Conservation (phyloP, 805 yeast genomes). For the Candida taoyuanica region DNA sequence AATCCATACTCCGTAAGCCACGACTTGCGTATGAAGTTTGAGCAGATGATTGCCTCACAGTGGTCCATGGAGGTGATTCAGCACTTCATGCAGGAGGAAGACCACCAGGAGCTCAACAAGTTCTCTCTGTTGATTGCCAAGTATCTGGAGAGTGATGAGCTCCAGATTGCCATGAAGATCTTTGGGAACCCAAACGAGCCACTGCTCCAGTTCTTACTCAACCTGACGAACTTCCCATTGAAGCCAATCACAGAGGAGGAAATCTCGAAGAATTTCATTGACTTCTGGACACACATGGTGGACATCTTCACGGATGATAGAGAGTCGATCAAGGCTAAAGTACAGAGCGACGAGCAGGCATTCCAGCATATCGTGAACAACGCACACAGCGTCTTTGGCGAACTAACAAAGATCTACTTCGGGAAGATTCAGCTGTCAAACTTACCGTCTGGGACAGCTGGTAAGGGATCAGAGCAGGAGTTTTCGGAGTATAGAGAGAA, state of each 20-base stretch:
- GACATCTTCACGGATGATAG: slow-evolving; percentile 51
- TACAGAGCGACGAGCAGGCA: slow-evolving; percentile 32
- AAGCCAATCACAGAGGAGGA: slow-evolving; percentile 56
- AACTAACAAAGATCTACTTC: slow-evolving; percentile 64
- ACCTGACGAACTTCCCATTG: slow-evolving; percentile 53
- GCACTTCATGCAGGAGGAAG: slow-evolving; percentile 29
- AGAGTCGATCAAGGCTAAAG: slow-evolving; percentile 30
- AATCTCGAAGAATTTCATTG: slow-evolving; percentile 49
- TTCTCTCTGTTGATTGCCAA: slow-evolving; percentile 44
- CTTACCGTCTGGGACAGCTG: slow-evolving; percentile 25
- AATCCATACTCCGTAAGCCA: slow-evolving; percentile 23
- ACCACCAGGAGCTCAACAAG: slow-evolving; percentile 35
- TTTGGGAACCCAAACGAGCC: slow-evolving; percentile 28
- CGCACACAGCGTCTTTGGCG: slow-evolving; percentile 38
- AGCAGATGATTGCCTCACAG: slow-evolving; percentile 34
- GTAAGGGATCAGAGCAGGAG: slow-evolving; percentile 32
- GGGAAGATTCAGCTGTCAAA: slow-evolving; percentile 47
- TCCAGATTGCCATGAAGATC: slow-evolving; percentile 38
- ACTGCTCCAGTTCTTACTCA: slow-evolving; percentile 45
- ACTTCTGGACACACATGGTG: slow-evolving; percentile 66
- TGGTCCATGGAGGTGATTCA: slow-evolving; percentile 43
- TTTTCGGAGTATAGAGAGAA: slow-evolving; percentile 67
- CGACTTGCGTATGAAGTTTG: slow-evolving; percentile 17
- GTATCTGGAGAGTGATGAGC: slow-evolving; percentile 43
- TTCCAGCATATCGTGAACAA: slow-evolving; percentile 29